A percentile compares a stretch with the other conserved stretches of the same genome.
These are phyloP conservation scores for Trypanosoma boissoni DNA, from an alignment of 208 protist species.

Conservation along the genomic window DNA sequence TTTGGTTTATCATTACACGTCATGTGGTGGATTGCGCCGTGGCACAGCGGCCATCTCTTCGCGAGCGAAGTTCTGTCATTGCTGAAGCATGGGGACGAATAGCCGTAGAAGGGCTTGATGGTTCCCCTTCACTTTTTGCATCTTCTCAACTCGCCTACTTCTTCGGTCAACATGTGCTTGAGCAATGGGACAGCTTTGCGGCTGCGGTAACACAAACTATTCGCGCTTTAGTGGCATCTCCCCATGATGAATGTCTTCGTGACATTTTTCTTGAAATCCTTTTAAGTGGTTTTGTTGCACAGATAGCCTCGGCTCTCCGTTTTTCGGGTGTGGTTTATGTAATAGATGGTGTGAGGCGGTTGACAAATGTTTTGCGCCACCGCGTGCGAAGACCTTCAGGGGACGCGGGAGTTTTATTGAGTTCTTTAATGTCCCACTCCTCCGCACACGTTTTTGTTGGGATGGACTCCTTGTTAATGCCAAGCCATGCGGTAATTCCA, in stretches of 20 bases:
- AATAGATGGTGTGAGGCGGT: constrained; percentile 38
- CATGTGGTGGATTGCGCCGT: constrained; percentile 53
- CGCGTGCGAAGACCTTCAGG: constrained; percentile 34
- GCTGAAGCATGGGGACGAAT: constrained; percentile 65
- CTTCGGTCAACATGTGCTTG: constrained; percentile 38
- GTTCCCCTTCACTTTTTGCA: constrained; percentile 29
- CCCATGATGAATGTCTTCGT: constrained; percentile 32
- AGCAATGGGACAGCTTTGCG: constrained; percentile 48
- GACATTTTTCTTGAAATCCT: constrained; percentile 52
- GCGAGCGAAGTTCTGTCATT: constrained; percentile 30
- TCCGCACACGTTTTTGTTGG: constrained; percentile 29
- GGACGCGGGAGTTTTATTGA: constrained; percentile 45
- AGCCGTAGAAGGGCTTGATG: constrained; percentile 9
- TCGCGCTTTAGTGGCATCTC: constrained; percentile 28
- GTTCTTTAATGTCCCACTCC: not conserved
- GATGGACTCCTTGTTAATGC: constrained; percentile 13
- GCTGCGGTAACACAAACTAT: constrained; percentile 35
- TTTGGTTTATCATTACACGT: constrained; percentile 53
- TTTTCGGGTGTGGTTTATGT: constrained; percentile 59
- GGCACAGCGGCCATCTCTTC: constrained; percentile 54
- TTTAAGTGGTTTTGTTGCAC: constrained; percentile 43
- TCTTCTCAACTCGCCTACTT: constrained; percentile 30
- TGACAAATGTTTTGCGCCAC: constrained; percentile 24
- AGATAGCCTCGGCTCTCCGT: constrained; percentile 48
- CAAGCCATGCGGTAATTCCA: constrained; percentile 6